phyloP scores from a whole-genome alignment of 495 filamentous ascomycete genomes.

The Staphylotrichum tortipilum region DNA sequence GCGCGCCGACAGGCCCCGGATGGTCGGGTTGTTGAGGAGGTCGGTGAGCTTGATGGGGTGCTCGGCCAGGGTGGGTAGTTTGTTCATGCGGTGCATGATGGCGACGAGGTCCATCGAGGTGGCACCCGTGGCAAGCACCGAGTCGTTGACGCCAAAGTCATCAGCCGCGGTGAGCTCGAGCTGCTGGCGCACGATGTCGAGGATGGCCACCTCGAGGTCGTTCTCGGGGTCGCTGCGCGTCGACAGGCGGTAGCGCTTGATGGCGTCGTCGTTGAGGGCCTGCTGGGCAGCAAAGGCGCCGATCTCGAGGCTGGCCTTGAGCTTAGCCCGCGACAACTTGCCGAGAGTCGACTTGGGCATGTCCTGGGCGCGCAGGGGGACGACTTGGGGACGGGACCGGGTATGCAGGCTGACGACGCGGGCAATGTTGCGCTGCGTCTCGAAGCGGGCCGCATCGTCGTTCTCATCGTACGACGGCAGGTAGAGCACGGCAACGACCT shows the following conservation, averaged over 20 bases:
- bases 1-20: background rate
- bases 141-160: constrained; percentile 22
- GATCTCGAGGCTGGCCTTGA: constrained; percentile 26
- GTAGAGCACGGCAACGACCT: constrained; percentile 2
- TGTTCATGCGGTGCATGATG: constrained; percentile 6
- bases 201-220: constrained; percentile 5
- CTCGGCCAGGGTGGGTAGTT: constrained; percentile 22
- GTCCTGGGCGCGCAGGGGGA: background rate
- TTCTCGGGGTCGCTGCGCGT: constrained; percentile 5
- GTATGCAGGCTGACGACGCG: background rate
- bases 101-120: constrained; percentile 36
- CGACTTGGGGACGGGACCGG: constrained; percentile 1
- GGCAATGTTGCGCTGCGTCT: constrained; percentile 1
- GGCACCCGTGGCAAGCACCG: constrained; percentile 36
- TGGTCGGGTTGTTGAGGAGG: constrained; percentile 35
- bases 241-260: constrained; percentile 1
- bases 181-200: constrained; percentile 10
- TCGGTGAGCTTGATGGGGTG: constrained; percentile 27
- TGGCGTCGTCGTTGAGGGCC: constrained; percentile 9
- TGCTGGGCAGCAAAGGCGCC: constrained; percentile 19
- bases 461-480: background rate
- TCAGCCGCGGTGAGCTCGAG: background rate
- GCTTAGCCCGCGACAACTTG: constrained; percentile 40
- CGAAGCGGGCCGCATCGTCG: background rate
- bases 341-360: constrained; percentile 38